Percentiles rank a stretch among this genome's conserved stretches.
Evolutionary conservation across 768 basidiomycete species (phyloP).

Genomic region (Russula sp.): DNA sequence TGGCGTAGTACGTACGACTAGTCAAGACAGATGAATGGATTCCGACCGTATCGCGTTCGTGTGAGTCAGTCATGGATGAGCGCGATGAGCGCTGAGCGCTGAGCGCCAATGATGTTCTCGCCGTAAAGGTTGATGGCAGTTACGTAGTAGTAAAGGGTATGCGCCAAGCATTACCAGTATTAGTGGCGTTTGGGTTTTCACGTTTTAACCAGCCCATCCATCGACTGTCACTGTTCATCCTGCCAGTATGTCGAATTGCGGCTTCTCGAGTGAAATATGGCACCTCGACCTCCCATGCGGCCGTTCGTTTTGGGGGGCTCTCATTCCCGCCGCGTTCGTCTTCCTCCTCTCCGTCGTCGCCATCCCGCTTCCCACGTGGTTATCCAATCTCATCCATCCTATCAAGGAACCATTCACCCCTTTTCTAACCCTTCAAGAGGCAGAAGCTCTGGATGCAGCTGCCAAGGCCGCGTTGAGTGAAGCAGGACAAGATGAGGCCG

Average conservation of each 20-base stretch:
- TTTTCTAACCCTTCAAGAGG: slow-evolving; percentile 45
- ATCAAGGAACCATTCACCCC: slow-evolving; percentile 37
- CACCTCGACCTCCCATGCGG: slow-evolving; percentile 48
- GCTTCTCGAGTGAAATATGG: slow-evolving; percentile 17
- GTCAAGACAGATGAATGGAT: background rate
- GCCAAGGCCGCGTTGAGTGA: slow-evolving; percentile 6
- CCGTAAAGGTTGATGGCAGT: background rate
- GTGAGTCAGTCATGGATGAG: too few relatives aligned
- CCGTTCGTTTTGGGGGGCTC: slow-evolving; percentile 50
- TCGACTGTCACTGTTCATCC: background rate
- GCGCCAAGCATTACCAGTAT: too few relatives aligned
- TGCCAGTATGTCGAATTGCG: slow-evolving; percentile 19
- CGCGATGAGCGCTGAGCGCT: too few relatives aligned
- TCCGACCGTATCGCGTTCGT: background rate
- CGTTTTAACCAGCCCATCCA: too few relatives aligned
- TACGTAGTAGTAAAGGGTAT: too few relatives aligned
- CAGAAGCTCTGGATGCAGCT: slow-evolving; percentile 24
- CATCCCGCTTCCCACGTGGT: slow-evolving; percentile 27
- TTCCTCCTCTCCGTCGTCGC: slow-evolving; percentile 41
- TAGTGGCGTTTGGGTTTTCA: too few relatives aligned
- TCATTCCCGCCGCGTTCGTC: slow-evolving; percentile 49
- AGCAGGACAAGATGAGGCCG: slow-evolving; percentile 1
- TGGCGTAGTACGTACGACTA: too few relatives aligned
- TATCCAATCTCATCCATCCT: slow-evolving; percentile 27
- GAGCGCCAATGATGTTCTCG: background rate